Conservation (phyloP, 352 stramenopile genomes). For the Phytophthora parvispora region DNA sequence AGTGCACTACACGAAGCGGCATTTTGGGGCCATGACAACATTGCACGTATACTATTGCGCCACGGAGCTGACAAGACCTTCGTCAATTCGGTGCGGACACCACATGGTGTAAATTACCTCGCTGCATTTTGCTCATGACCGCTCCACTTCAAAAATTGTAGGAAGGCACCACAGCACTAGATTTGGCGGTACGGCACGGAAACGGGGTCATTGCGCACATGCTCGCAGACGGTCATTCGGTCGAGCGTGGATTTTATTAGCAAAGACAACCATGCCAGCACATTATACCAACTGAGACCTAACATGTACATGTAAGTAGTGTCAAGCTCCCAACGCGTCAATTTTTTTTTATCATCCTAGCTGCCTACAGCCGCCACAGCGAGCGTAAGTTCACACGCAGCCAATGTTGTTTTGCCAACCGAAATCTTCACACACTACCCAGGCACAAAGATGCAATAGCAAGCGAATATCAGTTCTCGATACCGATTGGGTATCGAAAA, state of each 20-base stretch:
- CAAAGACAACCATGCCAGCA: too few species aligned
- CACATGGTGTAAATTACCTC: not conserved
- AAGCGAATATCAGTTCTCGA: too few species aligned
- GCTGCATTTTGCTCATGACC: not conserved
- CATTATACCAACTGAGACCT: too few species aligned
- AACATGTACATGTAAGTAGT: too few species aligned
- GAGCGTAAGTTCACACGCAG: too few species aligned
- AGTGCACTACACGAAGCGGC: conserved; percentile 76
- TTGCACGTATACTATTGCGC: conserved; percentile 64
- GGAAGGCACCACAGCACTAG: conserved; percentile 74
- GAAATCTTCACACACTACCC: too few species aligned
- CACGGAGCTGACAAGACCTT: conserved; percentile 67
- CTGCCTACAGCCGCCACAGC: too few species aligned
- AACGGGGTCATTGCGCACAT: conserved; percentile 70
- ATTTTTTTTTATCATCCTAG: too few species aligned
- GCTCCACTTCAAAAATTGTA: conserved; percentile 18
- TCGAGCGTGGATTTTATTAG: conserved; percentile 72
- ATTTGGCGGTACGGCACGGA: conserved; percentile 75
- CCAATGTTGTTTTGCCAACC: too few species aligned
- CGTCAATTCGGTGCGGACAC: conserved; percentile 49
- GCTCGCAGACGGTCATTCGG: conserved; percentile 64
- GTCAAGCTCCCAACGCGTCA: too few species aligned
- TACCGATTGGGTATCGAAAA: too few species aligned
- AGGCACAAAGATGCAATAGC: too few species aligned
- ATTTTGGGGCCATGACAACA: conserved; percentile 69